phyloP scores from a whole-genome alignment of 306 rosid species.

The Astragalus glycyphyllos region DNA sequence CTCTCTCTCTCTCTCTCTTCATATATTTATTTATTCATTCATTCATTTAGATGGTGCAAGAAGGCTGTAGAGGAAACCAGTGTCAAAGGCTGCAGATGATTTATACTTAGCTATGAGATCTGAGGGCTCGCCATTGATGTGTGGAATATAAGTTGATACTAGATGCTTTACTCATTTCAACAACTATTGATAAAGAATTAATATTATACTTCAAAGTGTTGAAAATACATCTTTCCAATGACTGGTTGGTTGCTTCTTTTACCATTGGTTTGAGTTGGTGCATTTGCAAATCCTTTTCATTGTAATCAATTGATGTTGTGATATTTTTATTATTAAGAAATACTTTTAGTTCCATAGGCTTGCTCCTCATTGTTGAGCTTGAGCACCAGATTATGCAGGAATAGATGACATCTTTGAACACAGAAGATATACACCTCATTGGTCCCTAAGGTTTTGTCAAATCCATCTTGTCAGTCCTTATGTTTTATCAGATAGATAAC shows the following conservation, averaged over 20 bases:
- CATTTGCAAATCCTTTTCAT: not conserved
- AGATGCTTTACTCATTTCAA: too few species aligned
- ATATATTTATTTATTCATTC: not conserved
- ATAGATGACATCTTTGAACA: too few species aligned
- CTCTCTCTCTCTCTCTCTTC: not conserved
- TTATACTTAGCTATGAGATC: slow-evolving; percentile 34
- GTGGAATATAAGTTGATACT: not conserved
- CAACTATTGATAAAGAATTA: not conserved
- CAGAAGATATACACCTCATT: too few species aligned
- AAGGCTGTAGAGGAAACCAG: slow-evolving; percentile 33
- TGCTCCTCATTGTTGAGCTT: too few species aligned
- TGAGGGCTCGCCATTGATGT: slow-evolving; percentile 33
- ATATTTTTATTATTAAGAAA: not conserved
- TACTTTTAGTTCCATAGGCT: too few species aligned
- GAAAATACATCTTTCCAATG: too few species aligned
- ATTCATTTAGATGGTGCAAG: slow-evolving; percentile 34
- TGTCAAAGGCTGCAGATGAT: slow-evolving; percentile 35
- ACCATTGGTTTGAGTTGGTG: not conserved
- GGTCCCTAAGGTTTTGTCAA: too few species aligned
- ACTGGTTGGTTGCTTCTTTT: too few species aligned
- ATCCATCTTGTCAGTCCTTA: too few species aligned
- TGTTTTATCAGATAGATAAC: too few species aligned
- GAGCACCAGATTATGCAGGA: too few species aligned
- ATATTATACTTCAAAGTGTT: not conserved
- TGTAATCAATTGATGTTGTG: not conserved